Evolutionary conservation across 495 filamentous ascomycete genomes (phyloP).

Genomic region (Penicillium desertorum): DNA sequence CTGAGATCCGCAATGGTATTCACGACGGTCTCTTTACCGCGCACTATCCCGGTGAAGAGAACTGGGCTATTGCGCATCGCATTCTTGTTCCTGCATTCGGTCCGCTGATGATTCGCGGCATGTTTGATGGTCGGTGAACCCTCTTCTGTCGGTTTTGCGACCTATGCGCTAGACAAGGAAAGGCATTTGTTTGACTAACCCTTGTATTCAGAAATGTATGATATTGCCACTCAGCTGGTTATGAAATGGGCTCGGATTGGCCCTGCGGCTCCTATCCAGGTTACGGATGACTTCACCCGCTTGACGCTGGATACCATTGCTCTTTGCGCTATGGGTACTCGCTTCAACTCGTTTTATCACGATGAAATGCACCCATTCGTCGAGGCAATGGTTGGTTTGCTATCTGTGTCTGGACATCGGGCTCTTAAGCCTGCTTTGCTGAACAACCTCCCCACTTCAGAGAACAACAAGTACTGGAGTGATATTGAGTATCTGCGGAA

Average conservation of each 20-base stretch:
- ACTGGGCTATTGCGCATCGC: slow-evolving; percentile 73
- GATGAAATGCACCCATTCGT: slow-evolving; percentile 68
- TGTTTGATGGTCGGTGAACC: slow-evolving; percentile 55
- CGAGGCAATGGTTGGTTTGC: slow-evolving; percentile 59
- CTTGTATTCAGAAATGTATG: slow-evolving; percentile 60
- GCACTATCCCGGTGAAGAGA: slow-evolving; percentile 53
- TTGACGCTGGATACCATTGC: slow-evolving; percentile 72
- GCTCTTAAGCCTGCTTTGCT: slow-evolving; percentile 51
- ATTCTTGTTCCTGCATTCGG: slow-evolving; percentile 67
- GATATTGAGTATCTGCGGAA: slow-evolving; percentile 58
- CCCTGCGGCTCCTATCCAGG: slow-evolving; percentile 51
- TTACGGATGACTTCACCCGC: slow-evolving; percentile 72
- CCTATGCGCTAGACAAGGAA: neutral
- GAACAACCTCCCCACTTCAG: slow-evolving; percentile 48
- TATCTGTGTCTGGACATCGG: slow-evolving; percentile 55
- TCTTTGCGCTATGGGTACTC: slow-evolving; percentile 69
- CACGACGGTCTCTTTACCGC: slow-evolving; percentile 73
- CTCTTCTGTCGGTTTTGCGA: neutral
- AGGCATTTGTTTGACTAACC: neutral
- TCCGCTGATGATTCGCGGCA: slow-evolving; percentile 62
- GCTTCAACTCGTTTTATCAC: slow-evolving; percentile 75
- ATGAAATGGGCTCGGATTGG: slow-evolving; percentile 75
- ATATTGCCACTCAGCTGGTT: slow-evolving; percentile 66
- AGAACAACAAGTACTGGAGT: slow-evolving; percentile 55
- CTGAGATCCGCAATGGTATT: slow-evolving; percentile 57